phyloP scores from a whole-genome alignment of 116 monocot species.

The Papilionanthe hybrid region DNA sequence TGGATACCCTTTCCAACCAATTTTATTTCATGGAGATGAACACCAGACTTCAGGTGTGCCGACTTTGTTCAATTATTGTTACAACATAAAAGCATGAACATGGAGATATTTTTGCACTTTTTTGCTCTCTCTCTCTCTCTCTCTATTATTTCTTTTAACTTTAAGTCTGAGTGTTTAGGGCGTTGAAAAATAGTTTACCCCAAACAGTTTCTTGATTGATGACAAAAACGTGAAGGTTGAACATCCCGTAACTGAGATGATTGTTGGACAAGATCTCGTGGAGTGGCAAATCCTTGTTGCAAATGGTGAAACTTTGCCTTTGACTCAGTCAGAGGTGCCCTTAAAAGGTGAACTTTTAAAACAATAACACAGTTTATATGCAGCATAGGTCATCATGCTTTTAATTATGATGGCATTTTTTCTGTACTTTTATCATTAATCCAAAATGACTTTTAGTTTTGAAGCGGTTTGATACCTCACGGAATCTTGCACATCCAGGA shows the following conservation, averaged over 20 bases:
- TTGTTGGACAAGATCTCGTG: constrained; percentile 97
- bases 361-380: not conserved
- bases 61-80: not conserved
- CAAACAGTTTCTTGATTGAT: constrained; percentile 9
- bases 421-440: not conserved
- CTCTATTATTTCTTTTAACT: too few relatives aligned
- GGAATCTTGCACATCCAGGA: not conserved
- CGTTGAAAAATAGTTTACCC: constrained; percentile 4
- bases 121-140: not conserved
- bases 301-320: constrained; percentile 89
- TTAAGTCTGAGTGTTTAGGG: constrained; percentile 1
- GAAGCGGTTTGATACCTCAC: not conserved
- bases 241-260: constrained; percentile 98
- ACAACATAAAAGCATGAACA: not conserved
- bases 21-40: constrained; percentile 99
- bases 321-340: constrained; percentile 78
- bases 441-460: not conserved
- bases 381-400: not conserved
- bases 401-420: constrained; percentile 2
- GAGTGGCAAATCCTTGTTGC: too few relatives aligned
- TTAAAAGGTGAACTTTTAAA: constrained; percentile 57
- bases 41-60: constrained; percentile 87
- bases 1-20: constrained; percentile 76
- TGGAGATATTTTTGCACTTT: not conserved
- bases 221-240: constrained; percentile 65